Base-by-base conservation (phyloP, 352 stramenopile species). In the Phytophthora idaei region DNA sequence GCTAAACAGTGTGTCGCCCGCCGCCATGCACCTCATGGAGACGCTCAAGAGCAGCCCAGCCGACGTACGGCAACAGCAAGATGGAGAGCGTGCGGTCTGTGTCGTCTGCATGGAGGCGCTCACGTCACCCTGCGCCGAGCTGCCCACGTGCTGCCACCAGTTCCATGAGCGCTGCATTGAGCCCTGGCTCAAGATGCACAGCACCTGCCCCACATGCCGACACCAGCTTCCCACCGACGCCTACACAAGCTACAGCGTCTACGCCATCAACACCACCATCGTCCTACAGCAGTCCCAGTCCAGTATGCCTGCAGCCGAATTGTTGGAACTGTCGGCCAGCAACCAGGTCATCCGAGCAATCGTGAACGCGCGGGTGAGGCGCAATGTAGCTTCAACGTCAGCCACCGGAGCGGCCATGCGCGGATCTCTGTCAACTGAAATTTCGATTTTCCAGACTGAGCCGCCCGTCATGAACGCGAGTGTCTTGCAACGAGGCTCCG, bases 251-350 rank as follows among this genome's bases (percentile, higher is more conserved):
- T 96, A 94, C 78, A 94, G 86, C 52, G 85, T 94, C 54, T 94
- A 94, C 70, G 86, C 88, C 36, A 96, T 96, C 76, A 96, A 96
- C 71, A 96, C 88, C 17, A 96, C 88, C 36, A 94, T 96, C 69
- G 91, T 96, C 47, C 58, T 96, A 57, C 88, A 94, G 67, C 83
- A 94, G 60, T 91, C 83, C 2, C 88, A 96, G 37, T 88, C 88
- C 28, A 79, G 78, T 37, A 85, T 96, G 77, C 82, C 88, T 1
- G 84, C 85, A 3, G 71, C 75, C 5, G 86, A 96, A 60, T 62
- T 96, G 60, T 72, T 94, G 11, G 86, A 96, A 61, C 61, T 94
- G 27, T 85, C 88, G 2, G 85, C 88, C 5, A 93, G 85, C 58
- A 93, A 94, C 61, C 88, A 94, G 71, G 83, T 94, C 63, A 94